Evolutionary conservation across 2,329 filamentous ascomycete species (phyloP), one percentile per base, ranked within the genome.

Genomic region (Pseudogymnoascus sp.): DNA sequence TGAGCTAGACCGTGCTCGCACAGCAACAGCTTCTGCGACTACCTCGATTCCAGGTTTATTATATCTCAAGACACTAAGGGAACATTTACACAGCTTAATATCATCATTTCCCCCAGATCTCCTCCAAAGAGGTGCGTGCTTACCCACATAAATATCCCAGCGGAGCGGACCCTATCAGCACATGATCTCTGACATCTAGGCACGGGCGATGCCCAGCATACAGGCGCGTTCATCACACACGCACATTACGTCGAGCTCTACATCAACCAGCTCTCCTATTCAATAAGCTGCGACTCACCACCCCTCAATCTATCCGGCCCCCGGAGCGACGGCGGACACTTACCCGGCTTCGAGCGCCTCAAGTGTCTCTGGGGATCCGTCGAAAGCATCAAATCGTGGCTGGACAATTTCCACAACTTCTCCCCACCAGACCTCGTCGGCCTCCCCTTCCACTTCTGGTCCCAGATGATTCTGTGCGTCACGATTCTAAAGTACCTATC

Each of bases 361-460:
- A 67, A 72, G 18, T 73, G 70, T 63, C 60, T 75, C 12, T 76
- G 74, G 72, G 69, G 68, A 14, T 75, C 71, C 0, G 70, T 76
- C 1, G 68, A 72, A 40, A 72, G 68, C 40, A 70, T 75, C 64
- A 74, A 74, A 40, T 67, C 67, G 3, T 77, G 73, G 72, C 62
- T 75, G 8, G 68, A 73, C 16, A 64, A 61, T 25, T 75, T 76
- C 64, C 69, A 72, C 63, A 53, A 31, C 5, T 66, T 74, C 11
- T 67, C 71, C 0, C 67, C 64, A 35, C 64, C 68, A 1, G 66
- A 68, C 2, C 66, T 73, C 6, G 47, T 71, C 16, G 73, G 73
- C 2, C 66, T 74, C 2, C 70, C 75, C 0, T 76, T 76, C 61
- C 69, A 72, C 37, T 73, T 75, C 50, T 76, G 74, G 74, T 72